These are phyloP conservation scores for Ceratocystis destructans DNA, from an alignment of 2,329 filamentous ascomycete genomes.

Conservation along the genomic window DNA sequence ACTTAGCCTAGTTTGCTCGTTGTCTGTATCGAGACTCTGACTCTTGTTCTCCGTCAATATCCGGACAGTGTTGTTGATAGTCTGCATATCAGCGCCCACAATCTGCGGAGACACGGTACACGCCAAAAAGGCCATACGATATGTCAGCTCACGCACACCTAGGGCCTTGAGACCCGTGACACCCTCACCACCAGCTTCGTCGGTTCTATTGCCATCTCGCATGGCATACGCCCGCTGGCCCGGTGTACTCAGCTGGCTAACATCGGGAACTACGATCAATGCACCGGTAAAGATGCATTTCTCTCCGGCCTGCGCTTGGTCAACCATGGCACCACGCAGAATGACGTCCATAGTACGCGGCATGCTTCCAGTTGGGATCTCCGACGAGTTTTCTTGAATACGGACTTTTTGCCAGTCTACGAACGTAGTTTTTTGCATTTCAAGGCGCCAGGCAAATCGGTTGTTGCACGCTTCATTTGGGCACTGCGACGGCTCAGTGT, in stretches of 20 bases:
- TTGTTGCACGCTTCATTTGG: conserved; percentile 81
- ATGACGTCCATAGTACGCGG: conserved; percentile 96
- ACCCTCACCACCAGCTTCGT: conserved; percentile 70
- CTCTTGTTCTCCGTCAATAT: conserved; percentile 65
- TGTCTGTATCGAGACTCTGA: conserved; percentile 26
- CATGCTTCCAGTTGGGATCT: conserved; percentile 98
- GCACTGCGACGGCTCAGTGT: conserved; percentile 92
- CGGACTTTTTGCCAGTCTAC: conserved; percentile 99
- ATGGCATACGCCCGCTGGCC: conserved; percentile 72
- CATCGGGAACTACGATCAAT: conserved; percentile 89
- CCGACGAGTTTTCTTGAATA: conserved; percentile 94
- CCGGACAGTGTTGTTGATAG: conserved; percentile 17
- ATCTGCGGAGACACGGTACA: conserved; percentile 81
- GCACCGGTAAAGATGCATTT: conserved; percentile 97
- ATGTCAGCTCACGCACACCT: conserved; percentile 88
- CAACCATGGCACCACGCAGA: conserved; percentile 89
- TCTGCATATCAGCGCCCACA: conserved; percentile 53
- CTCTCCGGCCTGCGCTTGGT: conserved; percentile 91
- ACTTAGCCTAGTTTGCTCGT: conserved; percentile 4
- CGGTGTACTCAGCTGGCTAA: conserved; percentile 84
- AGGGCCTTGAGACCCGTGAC: conserved; percentile 81
- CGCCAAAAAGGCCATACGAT: conserved; percentile 87
- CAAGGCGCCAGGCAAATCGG: conserved; percentile 84
- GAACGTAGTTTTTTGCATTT: conserved; percentile 93
- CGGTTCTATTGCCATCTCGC: conserved; percentile 66